Percentiles rank a stretch among this genome's conserved stretches.
Evolutionary conservation across 2,329 filamentous ascomycete genomes (phyloP).

Genomic region (Colletotrichum sp.): DNA sequence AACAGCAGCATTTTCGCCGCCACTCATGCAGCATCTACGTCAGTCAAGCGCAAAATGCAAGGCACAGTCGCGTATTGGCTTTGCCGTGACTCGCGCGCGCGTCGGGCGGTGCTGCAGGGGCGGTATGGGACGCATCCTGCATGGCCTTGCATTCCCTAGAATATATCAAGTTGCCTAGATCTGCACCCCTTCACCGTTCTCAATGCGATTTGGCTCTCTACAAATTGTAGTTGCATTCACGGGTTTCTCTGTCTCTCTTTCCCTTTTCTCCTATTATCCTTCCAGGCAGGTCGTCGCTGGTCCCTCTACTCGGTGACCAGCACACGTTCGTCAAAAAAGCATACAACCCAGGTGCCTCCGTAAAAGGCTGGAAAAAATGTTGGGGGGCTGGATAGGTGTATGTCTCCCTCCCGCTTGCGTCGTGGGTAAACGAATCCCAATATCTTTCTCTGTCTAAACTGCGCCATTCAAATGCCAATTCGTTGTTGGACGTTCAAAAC

Average conservation of each 20-base stretch:
- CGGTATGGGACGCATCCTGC: not conserved
- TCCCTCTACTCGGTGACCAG: not conserved
- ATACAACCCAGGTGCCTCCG: not conserved
- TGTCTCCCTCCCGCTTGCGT: not conserved
- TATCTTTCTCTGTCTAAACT: slow-evolving; percentile 14
- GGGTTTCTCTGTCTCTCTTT: not conserved
- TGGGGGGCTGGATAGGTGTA: not conserved
- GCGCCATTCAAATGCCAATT: slow-evolving; percentile 18
- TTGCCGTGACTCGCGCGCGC: not conserved
- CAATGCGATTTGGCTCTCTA: not conserved
- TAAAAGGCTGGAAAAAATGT: not conserved
- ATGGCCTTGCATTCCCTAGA: not conserved
- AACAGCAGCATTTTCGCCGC: not conserved
- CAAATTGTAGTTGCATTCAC: not conserved
- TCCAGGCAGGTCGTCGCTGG: not conserved
- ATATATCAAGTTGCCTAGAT: not conserved
- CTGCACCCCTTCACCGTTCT: not conserved
- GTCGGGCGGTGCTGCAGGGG: not conserved
- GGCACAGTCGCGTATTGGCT: not conserved
- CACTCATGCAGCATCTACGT: not conserved
- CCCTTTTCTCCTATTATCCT: not conserved
- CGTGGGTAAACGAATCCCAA: not conserved
- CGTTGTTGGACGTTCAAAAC: slow-evolving; percentile 14
- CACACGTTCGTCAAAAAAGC: not conserved
- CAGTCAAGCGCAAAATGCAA: not conserved